Percentiles rank a stretch among this genome's conserved stretches.
Conservation (phyloP, 2,329 filamentous ascomycete species). For the Hypoxylon sp. region DNA sequence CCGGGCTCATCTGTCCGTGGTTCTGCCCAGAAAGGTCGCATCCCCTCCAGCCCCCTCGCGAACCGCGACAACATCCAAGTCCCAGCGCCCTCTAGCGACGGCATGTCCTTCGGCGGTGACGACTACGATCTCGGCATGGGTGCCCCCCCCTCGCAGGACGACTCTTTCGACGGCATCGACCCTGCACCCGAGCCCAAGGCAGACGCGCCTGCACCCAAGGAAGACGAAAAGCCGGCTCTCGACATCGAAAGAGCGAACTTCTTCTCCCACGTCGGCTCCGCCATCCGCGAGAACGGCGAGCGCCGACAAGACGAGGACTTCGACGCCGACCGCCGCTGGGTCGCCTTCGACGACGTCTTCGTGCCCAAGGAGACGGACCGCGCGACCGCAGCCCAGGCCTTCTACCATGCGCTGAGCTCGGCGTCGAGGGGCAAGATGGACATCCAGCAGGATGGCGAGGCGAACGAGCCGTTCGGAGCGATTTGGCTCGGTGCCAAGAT, state of each 20-base stretch:
- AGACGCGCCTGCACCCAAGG: not conserved
- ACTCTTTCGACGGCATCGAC: slow-evolving; percentile 51
- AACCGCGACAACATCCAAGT: slow-evolving; percentile 57
- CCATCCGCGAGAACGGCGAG: slow-evolving; percentile 54
- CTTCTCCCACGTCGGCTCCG: slow-evolving; percentile 59
- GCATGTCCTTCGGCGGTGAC: slow-evolving; percentile 54
- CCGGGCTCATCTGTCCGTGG: slow-evolving; percentile 64
- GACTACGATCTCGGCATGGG: slow-evolving; percentile 53
- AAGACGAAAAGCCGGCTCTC: slow-evolving; percentile 52
- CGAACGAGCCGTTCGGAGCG: slow-evolving; percentile 60
- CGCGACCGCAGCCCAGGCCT: slow-evolving; percentile 79
- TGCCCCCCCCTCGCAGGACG: slow-evolving; percentile 52
- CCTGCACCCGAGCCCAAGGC: slow-evolving; percentile 17
- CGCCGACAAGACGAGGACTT: slow-evolving; percentile 51
- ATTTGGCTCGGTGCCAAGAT: slow-evolving; percentile 62
- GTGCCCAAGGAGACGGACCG: slow-evolving; percentile 67
- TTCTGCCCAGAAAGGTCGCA: slow-evolving; percentile 59
- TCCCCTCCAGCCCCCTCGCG: slow-evolving; percentile 59
- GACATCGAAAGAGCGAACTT: slow-evolving; percentile 64
- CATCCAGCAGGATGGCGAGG: slow-evolving; percentile 71
- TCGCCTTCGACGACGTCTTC: slow-evolving; percentile 80
- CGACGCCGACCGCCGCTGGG: slow-evolving; percentile 58
- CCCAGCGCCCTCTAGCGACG: slow-evolving; percentile 65
- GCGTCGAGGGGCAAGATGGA: slow-evolving; percentile 75
- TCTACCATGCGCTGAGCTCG: slow-evolving; percentile 80